phyloP scores from a whole-genome alignment of 352 stramenopile species.

The Globisporangium solare region DNA sequence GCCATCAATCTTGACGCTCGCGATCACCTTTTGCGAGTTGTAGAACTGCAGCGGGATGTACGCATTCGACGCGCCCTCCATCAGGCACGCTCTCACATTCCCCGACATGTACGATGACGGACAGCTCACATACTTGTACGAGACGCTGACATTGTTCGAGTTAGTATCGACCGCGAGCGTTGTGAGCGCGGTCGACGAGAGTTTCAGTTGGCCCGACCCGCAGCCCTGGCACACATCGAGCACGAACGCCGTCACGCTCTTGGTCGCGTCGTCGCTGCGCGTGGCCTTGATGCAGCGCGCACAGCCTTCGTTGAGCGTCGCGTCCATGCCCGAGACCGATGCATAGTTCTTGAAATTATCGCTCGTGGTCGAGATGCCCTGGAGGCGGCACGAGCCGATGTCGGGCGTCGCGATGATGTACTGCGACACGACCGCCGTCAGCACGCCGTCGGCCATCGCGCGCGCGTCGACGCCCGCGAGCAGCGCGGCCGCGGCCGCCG shows the following conservation, averaged over 20 bases:
- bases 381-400: constrained; percentile 66
- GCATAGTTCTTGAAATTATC: constrained; percentile 82
- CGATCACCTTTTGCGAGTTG: constrained; percentile 75
- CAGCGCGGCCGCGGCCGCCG: constrained; percentile 9
- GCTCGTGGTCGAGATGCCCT: constrained; percentile 44
- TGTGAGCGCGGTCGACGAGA: constrained; percentile 42
- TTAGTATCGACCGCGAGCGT: constrained; percentile 41
- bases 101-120: constrained; percentile 52
- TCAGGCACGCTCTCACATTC: constrained; percentile 74
- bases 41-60: constrained; percentile 84
- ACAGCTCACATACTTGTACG: constrained; percentile 62
- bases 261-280: constrained; percentile 36
- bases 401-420: constrained; percentile 60
- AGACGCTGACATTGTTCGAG: constrained; percentile 43
- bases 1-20: constrained; percentile 50
- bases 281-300: constrained; percentile 71
- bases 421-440: constrained; percentile 23
- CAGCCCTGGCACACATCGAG: constrained; percentile 64
- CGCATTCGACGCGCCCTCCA: constrained; percentile 71
- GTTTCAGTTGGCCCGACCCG: constrained; percentile 37
- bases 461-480: constrained; percentile 7
- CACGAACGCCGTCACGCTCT: constrained; percentile 60
- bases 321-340: constrained; percentile 57
- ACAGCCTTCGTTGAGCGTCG: constrained; percentile 51
- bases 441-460: constrained; percentile 9